These are phyloP conservation scores for Sclerotinia subarctica DNA, from an alignment of 2,329 filamentous ascomycete species.

Conservation along the genomic window DNA sequence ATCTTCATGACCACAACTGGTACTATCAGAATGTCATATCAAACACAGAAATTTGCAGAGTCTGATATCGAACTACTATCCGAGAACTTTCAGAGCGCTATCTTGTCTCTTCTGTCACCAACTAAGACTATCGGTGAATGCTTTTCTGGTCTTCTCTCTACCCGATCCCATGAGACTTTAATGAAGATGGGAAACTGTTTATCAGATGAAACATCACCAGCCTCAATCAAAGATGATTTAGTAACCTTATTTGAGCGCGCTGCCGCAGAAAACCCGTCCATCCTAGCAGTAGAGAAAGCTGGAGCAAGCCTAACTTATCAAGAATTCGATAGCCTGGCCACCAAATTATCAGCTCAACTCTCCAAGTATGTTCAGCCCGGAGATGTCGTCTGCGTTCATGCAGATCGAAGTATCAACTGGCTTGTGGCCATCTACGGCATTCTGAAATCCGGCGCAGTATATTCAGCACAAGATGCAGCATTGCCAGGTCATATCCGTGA, in stretches of 20 bases:
- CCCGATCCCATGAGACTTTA: neutral
- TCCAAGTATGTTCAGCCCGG: slow-evolving; percentile 37
- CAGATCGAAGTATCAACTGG: slow-evolving; percentile 48
- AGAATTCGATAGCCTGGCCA: slow-evolving; percentile 2
- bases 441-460: slow-evolving; percentile 38
- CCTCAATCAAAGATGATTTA: slow-evolving; percentile 16
- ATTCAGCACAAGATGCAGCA: slow-evolving; percentile 36
- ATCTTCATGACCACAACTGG: slow-evolving; percentile 12
- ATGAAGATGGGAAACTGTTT: slow-evolving; percentile 18
- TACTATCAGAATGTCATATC: slow-evolving; percentile 14
- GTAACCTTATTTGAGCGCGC: slow-evolving; percentile 17
- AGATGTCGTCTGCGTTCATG: slow-evolving; percentile 42
- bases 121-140: neutral
- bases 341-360: slow-evolving; percentile 8
- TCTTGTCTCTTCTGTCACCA: slow-evolving; percentile 2
- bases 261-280: neutral
- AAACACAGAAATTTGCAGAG: neutral
- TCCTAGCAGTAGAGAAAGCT: slow-evolving; percentile 12
- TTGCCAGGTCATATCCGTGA: slow-evolving; percentile 31
- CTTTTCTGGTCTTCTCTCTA: neutral
- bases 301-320: neutral
- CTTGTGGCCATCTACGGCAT: slow-evolving; percentile 40
- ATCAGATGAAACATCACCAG: slow-evolving; percentile 1
- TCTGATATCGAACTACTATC: neutral
- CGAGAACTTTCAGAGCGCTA: neutral